Conservation (phyloP, 2,329 filamentous ascomycete species). For the Talaromyces sp. region DNA sequence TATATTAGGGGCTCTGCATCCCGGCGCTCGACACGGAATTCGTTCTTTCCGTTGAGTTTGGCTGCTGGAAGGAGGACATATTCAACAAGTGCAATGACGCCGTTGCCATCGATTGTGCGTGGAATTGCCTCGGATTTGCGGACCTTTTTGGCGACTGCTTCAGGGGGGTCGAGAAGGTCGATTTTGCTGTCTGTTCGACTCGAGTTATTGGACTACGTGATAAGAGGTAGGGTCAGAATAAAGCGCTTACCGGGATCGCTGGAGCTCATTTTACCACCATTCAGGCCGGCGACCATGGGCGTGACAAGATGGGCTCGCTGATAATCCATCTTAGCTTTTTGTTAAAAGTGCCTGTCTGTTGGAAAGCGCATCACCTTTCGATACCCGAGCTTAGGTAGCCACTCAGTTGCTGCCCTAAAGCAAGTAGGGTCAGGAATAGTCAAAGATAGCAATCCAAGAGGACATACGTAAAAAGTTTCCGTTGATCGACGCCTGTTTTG, state of each 20-base stretch:
- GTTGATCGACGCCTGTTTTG: constrained; percentile 47
- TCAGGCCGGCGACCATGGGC: constrained; percentile 83
- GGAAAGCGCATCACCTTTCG: constrained; percentile 40
- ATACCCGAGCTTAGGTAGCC: constrained; percentile 82
- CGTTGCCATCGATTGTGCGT: constrained; percentile 76
- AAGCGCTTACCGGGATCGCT: constrained; percentile 49
- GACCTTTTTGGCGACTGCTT: constrained; percentile 75
- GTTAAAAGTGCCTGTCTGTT: neutral
- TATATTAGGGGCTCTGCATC: constrained; percentile 74
- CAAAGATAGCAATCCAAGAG: neutral
- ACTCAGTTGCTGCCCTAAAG: constrained; percentile 71
- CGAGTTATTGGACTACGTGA: neutral
- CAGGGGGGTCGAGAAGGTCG: constrained; percentile 78
- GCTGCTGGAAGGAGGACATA: constrained; percentile 75
- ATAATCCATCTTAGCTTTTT: neutral
- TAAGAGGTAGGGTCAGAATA: neutral
- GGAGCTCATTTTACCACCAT: constrained; percentile 82
- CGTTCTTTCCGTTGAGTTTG: constrained; percentile 46
- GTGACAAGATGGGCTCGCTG: constrained; percentile 71
- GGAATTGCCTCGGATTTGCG: constrained; percentile 79
- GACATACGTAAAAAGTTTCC: constrained; percentile 63
- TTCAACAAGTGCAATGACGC: constrained; percentile 80
- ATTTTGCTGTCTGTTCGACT: constrained; percentile 70
- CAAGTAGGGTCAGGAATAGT: neutral
- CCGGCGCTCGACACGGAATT: constrained; percentile 66